Evolutionary conservation across 805 yeast species (phyloP), one percentile per base, ranked within the genome.

Genomic region (Cyberlindnera subsufficiens): DNA sequence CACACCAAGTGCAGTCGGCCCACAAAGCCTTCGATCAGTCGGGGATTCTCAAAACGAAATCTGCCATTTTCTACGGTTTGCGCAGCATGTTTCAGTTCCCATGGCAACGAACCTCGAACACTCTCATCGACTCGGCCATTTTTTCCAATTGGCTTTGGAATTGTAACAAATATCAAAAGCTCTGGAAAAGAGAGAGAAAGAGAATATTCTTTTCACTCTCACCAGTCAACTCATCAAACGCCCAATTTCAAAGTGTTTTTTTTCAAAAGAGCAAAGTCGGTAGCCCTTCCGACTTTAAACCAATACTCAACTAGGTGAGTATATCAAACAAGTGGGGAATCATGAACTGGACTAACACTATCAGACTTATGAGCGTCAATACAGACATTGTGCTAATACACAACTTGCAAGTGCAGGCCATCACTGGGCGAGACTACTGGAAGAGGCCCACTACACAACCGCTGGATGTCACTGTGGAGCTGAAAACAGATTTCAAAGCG

Each of bases 401-500:
- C 35, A 77, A 78, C 37, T 68, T 89, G 38, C 72, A 74, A 20
- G 74, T 81, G 16, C 71, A 75, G 25, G 82, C 89, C 7, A 70
- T 77, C 22, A 74, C 81, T 1, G 93, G 93, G 1, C 73, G 76
- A 11, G 91, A 86, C 61, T 83, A 80, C 31, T 87, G 93, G 95
- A 71, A 73, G 45, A 68, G 83, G 42, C 74, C 77, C 4, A 73
- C 72, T 8, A 73, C 82, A 2, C 95, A 86, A 54, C 87, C 88
- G 4, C 70, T 86, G 19, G 56, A 66, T 3, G 67, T 86, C 6
- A 74, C 84, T 10, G 69, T 86, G 20, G 68, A 71, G 35, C 72
- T 86, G 47, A 66, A 66, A 30, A 85, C 96, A 0, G 78, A 80
- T 53, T 83, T 90, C 54, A 68, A 74, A 19, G 67, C 74, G 42